Conservation (phyloP, 805 yeast species). For the Debaryomyces maramus region DNA sequence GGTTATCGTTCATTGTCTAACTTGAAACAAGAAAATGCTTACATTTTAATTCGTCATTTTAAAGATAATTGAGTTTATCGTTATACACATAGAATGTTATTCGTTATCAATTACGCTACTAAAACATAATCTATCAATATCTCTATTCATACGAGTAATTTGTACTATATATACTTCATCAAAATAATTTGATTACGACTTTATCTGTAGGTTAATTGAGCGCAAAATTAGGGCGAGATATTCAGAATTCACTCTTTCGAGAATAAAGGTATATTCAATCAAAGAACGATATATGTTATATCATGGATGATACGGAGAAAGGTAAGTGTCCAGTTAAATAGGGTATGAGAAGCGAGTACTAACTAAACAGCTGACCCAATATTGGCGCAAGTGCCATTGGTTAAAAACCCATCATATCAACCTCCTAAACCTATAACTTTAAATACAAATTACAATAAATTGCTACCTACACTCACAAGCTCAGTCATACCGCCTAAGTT, state of each 20-base stretch:
- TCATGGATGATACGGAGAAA: constrained; percentile 23
- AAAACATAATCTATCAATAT: not conserved
- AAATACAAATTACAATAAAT: constrained; percentile 46
- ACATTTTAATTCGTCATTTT: constrained; percentile 79
- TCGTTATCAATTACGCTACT: not conserved
- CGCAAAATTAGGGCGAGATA: not conserved
- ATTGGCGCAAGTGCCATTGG: constrained; percentile 54
- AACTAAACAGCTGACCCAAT: constrained; percentile 42
- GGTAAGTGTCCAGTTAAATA: constrained; percentile 19
- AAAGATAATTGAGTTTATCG: constrained; percentile 28
- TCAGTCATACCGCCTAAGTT: constrained; percentile 40
- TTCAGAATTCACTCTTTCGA: too few relatives aligned
- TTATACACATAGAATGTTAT: not conserved
- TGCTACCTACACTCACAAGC: constrained; percentile 33
- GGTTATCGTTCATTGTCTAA: constrained; percentile 84
- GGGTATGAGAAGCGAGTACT: not conserved
- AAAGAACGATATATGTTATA: not conserved
- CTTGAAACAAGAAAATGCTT: constrained; percentile 92
- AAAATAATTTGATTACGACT: not conserved
- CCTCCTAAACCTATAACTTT: constrained; percentile 58
- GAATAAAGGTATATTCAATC: not conserved
- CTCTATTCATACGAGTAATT: not conserved
- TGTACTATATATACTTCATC: constrained; percentile 1
- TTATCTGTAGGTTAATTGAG: not conserved
- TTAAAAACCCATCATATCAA: constrained; percentile 50